Evolutionary conservation across 805 yeast genomes (phyloP), one percentile per base, ranked within the genome.

Genomic region (Hanseniaspora opuntiae): DNA sequence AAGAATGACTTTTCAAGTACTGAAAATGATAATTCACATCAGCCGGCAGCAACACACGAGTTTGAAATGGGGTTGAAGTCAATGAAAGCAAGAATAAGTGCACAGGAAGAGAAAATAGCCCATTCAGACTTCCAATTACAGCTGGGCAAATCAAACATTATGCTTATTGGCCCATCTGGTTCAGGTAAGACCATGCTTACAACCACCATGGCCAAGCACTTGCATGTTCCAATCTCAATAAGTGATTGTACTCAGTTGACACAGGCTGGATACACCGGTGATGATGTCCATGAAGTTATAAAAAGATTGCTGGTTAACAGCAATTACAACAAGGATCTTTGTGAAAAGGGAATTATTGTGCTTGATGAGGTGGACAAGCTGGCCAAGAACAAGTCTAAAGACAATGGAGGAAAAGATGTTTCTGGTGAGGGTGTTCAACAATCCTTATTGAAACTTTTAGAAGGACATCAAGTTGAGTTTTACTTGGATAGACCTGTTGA

Each of bases 341-440:
- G 79, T 30, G 79, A 78, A 58, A 70, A 71, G 54, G 84, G 84
- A 4, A 77, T 78, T 30, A 71, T 79, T 47, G 82, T 79, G 3
- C 61, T 79, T 4, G 83, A 79, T 61, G 84, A 79, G 59, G 66
- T 78, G 20, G 82, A 79, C 58, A 79, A 78, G 56, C 60, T 79
- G 11, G 74, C 82, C 0, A 76, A 74, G 57, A 75, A 77, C 1
- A 63, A 73, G 0, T 44, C 47, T 9, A 20, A 12, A 12, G 33
- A n/a, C n/a, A 12, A 69, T 35, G 79, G 78, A 4, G 71, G 77
- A 0, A 75, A 76, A 56, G 84, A 78, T 61, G 79, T 78, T 2
- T 69, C 81, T 1, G 84, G 84, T 8, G 83, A 79, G 62, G 83
- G 84, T 47, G 83, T 79, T 17, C 84, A 78, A 58, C 83, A 78